Percentiles rank a stretch among this genome's conserved stretches.
Evolutionary conservation across 208 protist genomes (phyloP).

Genomic region (Phytomonas sp.): DNA sequence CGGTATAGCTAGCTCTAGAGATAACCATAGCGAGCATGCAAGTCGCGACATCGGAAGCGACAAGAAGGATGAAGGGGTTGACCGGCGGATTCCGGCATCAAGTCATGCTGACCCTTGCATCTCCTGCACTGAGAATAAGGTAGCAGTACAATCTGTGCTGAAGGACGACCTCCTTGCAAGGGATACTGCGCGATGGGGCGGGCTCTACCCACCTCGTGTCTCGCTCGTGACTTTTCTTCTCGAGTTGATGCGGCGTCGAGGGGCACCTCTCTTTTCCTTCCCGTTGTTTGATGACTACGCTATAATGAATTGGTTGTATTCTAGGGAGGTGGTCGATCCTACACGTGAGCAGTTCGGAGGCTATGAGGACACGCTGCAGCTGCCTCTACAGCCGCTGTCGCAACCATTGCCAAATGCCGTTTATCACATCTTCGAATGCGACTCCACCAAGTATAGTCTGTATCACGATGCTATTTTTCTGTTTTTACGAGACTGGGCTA

Average conservation of each 20-base stretch:
- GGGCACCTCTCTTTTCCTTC: slow-evolving; percentile 41
- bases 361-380: slow-evolving; percentile 90
- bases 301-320: slow-evolving; percentile 57
- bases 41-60: neutral
- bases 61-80: neutral
- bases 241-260: slow-evolving; percentile 68
- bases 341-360: slow-evolving; percentile 44
- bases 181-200: slow-evolving; percentile 42
- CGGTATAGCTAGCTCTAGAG: neutral
- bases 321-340: slow-evolving; percentile 27
- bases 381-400: slow-evolving; percentile 95
- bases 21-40: neutral
- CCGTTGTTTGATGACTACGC: slow-evolving; percentile 56
- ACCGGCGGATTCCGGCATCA: neutral
- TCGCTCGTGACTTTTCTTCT: slow-evolving; percentile 47
- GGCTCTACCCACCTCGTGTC: slow-evolving; percentile 29
- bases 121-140: neutral
- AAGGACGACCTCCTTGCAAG: slow-evolving; percentile 38
- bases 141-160: neutral
- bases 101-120: neutral
- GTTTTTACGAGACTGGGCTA: slow-evolving; percentile 12
- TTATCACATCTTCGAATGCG: slow-evolving; percentile 98
- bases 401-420: slow-evolving; percentile 96
- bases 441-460: slow-evolving; percentile 94
- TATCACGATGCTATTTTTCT: slow-evolving; percentile 87